Base-by-base conservation (phyloP, 1,284 basidiomycete species). In the Thecaphora frezii region DNA sequence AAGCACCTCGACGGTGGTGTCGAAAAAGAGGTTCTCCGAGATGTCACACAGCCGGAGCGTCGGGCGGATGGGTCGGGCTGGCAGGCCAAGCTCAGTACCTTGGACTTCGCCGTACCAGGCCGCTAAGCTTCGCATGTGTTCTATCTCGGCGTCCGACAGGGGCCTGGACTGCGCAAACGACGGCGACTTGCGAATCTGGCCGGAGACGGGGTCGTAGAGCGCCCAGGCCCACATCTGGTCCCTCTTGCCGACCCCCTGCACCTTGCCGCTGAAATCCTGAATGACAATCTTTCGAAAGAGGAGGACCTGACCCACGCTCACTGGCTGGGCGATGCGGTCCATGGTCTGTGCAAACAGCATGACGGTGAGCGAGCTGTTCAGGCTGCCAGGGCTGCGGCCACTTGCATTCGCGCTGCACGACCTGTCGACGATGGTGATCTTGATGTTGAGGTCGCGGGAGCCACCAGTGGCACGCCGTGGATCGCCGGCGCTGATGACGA, bases 1-100 rank as follows among this genome's bases (percentile, higher is more conserved):
- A 51, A 73, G 49, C 26, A 74, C 59, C 46, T 73, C 68, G 46
- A 66, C 68, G 36, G 67, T 58, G 7, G 59, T 58, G 36, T 73
- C 68, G 43, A 73, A 71, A 39, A 66, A 73, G 48, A 51, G 39
- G 39, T 64, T 61, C 22, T 64, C 54, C 47, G 48, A 46, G 23
- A 74, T 33, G 7, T 56, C 46, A 3, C 55, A 36, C 24, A 74
- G 58, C 39, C 44, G 44, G 21, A 65, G 48, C 0, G 54, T 62
- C n/a, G 60, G 58, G 1, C 62, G 51, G 16, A 51, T 50, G 7
- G 52, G 51, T 30, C 54, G n/a, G 1, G 51, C 43, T 26, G 53
- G 24, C 39, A 56, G 42, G 44, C 57, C 54, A 48, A 58, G 58
- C 19, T 58, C 54, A 33, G 52, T 61, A 16, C 55, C 58, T 38